Evolutionary conservation across 2,329 filamentous ascomycete genomes (phyloP).

Genomic region (Paramyrothecium roridum): DNA sequence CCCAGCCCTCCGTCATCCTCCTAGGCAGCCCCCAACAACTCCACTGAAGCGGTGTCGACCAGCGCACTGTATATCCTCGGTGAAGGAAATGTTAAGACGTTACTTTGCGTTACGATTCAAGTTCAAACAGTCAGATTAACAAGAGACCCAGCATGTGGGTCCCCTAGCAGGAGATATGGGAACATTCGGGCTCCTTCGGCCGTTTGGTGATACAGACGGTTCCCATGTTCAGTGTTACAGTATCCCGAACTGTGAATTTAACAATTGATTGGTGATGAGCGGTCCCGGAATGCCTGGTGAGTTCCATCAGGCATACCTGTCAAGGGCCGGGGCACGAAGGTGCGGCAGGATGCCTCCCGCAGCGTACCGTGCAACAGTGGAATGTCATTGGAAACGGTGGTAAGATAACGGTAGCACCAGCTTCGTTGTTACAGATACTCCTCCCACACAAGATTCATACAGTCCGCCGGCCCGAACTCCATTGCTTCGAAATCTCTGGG

Average conservation of each 20-base stretch:
- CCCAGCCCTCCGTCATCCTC: not conserved
- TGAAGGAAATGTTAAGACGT: not conserved
- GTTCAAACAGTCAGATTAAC: not conserved
- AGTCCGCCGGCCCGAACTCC: no score
- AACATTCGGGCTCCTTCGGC: not conserved
- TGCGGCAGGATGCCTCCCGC: no score
- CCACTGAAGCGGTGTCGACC: not conserved
- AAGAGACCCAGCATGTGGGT: not conserved
- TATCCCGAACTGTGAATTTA: not conserved
- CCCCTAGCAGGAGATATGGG: not conserved
- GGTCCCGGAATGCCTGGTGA: no score
- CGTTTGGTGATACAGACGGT: not conserved
- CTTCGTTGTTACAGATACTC: no score
- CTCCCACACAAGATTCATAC: no score
- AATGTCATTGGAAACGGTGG: not conserved
- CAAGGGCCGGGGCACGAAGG: no score
- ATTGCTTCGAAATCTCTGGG: no score
- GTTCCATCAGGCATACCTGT: no score
- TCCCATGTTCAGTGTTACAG: not conserved
- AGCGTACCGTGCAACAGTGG: no score
- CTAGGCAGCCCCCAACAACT: not conserved
- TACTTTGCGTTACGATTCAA: not conserved
- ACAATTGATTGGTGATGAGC: no score
- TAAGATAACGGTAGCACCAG: not conserved
- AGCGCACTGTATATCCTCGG: not conserved